Evolutionary conservation across 2,329 filamentous ascomycete species (phyloP).

Genomic region (Aureobasidium vineae): DNA sequence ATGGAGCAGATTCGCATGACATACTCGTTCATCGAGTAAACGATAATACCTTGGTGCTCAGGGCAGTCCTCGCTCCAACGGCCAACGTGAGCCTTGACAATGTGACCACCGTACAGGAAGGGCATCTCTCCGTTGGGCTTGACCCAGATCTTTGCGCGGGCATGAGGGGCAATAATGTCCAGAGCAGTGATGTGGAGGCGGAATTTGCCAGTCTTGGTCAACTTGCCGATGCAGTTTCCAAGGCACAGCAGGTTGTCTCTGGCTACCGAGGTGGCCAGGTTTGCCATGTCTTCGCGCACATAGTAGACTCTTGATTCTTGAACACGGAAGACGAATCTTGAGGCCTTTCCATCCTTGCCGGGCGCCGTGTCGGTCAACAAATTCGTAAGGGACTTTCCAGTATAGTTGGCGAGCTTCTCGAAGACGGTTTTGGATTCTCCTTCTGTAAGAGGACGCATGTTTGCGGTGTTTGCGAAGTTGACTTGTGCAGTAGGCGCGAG

Average conservation of each 20-base stretch:
- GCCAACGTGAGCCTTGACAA: slow-evolving; percentile 78
- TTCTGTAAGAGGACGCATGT: slow-evolving; percentile 80
- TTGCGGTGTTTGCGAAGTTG: slow-evolving; percentile 34
- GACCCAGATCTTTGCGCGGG: slow-evolving; percentile 95
- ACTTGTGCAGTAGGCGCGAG: neutral
- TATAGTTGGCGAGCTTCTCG: slow-evolving; percentile 91
- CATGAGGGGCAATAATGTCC: slow-evolving; percentile 83
- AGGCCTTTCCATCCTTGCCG: slow-evolving; percentile 50
- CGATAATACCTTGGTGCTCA: slow-evolving; percentile 86
- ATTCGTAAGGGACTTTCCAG: slow-evolving; percentile 78
- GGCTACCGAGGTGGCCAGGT: slow-evolving; percentile 81
- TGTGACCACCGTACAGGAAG: slow-evolving; percentile 89
- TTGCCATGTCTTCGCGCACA: slow-evolving; percentile 82
- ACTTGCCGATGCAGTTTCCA: slow-evolving; percentile 90
- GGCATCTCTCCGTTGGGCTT: slow-evolving; percentile 97
- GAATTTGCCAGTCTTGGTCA: slow-evolving; percentile 97
- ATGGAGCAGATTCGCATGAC: slow-evolving; percentile 58
- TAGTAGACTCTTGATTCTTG: slow-evolving; percentile 87
- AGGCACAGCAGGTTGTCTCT: slow-evolving; percentile 79
- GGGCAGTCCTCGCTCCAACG: slow-evolving; percentile 89
- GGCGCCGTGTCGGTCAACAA: slow-evolving; percentile 55
- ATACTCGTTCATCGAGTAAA: slow-evolving; percentile 81
- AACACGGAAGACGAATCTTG: slow-evolving; percentile 78
- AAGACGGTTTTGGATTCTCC: slow-evolving; percentile 78
- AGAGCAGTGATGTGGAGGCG: slow-evolving; percentile 90